These are phyloP conservation scores for Hymenoscyphus linearis DNA, from an alignment of 2,329 filamentous ascomycete genomes.

Conservation along the genomic window DNA sequence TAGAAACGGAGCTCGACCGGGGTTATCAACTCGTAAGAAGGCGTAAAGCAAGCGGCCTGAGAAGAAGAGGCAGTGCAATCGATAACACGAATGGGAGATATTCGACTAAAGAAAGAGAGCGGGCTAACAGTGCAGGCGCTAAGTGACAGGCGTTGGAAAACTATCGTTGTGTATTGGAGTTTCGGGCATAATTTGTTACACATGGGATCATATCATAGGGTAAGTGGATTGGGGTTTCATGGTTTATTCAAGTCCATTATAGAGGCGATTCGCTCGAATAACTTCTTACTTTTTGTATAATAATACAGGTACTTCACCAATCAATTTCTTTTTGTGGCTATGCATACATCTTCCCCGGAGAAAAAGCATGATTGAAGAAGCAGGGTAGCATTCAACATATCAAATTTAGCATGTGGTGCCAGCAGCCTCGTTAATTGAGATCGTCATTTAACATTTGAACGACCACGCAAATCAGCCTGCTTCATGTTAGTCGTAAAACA, in stretches of 20 bases:
- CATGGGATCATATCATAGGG: background rate
- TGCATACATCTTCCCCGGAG: background rate
- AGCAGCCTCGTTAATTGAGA: background rate
- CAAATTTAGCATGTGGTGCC: background rate
- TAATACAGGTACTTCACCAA: background rate
- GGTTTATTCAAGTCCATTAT: background rate
- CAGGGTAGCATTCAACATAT: background rate
- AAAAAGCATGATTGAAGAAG: conserved; percentile 2
- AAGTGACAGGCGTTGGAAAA: conserved; percentile 17
- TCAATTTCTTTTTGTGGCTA: background rate
- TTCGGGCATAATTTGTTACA: background rate
- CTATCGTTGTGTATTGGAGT: background rate
- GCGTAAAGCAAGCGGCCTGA: conserved; percentile 32
- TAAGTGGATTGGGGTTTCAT: background rate
- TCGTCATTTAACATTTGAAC: background rate
- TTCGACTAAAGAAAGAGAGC: conserved; percentile 22
- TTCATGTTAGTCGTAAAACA: background rate
- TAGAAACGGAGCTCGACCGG: conserved; percentile 83
- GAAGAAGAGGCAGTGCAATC: conserved; percentile 30
- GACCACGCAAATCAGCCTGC: background rate
- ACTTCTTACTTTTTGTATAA: background rate
- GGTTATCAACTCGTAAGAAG: conserved; percentile 76
- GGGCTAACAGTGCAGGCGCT: conserved; percentile 26
- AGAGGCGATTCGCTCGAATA: background rate
- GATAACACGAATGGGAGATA: conserved; percentile 26